Base-by-base conservation (phyloP, 192 early-diverging fungal species). In the Oehlia diaphana region DNA sequence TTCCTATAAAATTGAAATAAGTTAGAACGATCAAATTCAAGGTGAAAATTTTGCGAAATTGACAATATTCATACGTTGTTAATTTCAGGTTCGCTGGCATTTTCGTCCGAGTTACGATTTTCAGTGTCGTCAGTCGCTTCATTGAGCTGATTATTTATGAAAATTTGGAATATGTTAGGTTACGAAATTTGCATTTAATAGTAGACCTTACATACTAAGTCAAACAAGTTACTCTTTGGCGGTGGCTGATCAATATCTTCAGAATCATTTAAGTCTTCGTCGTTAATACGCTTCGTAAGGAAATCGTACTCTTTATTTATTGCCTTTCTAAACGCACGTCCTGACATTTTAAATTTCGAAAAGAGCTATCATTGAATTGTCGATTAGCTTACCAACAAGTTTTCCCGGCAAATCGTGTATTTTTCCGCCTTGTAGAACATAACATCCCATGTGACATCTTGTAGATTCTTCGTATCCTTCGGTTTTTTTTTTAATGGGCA, bases 401-500 rank as follows among this genome's bases (percentile, higher is more conserved):
- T 47, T 47, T 47, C 10, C 44, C 44, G 53, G 53, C 53, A 58
- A 58, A 58, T 58, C 53, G 53, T 58, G 53, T 58, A 58, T 58
- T 58, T 58, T 58, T 58, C 53, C 53, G 53, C 53, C 53, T 58
- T 16, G 16, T 58, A 58, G 1, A 21, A n/a, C 6, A 7, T 21
- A 58, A 21, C 53, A 6, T 58, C 14, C 3, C 53, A 58, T 58
- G 53, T 58, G 19, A 58, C 19, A 58, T 1, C 0, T 21, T 58
- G 0, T 58, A 21, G 19, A 58, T 19, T 58, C 1, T 21, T 58
- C 19, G 14, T 13, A 53, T 58, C 31, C 53, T 58, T 58, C 5
- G 3, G 49, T 19, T 58, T 2, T 19, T 13, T 50, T 19, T 19
- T 21, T 58, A 23, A 87, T 87, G 86, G 86, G 86, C 78, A 87